Evolutionary conservation across 2,329 filamentous ascomycete species (phyloP).

Genomic region (Alternaria tenuissima): DNA sequence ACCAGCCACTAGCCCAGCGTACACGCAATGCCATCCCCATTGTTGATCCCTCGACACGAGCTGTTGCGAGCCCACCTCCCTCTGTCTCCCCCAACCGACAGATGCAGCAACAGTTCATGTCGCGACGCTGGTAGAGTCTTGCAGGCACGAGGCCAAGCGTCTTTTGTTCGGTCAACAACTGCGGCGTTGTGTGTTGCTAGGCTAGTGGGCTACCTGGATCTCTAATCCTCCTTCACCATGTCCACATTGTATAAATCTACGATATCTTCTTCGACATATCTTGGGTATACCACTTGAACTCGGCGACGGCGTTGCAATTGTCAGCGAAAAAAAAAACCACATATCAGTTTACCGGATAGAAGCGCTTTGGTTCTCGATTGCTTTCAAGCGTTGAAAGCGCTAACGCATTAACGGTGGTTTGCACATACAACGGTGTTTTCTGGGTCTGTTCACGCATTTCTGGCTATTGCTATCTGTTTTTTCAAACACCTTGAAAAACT

Average conservation of each 20-base stretch:
- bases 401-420: conserved; percentile 53
- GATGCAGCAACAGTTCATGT: conserved; percentile 62
- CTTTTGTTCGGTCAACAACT: conserved; percentile 39
- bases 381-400: conserved; percentile 3
- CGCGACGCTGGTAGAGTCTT: conserved; percentile 58
- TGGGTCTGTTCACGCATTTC: conserved; percentile 42
- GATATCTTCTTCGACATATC: conserved; percentile 53
- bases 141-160: conserved; percentile 44
- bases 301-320: conserved; percentile 53
- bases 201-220: conserved; percentile 52
- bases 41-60: conserved; percentile 92
- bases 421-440: conserved; percentile 49
- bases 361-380: conserved; percentile 46
- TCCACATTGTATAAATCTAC: conserved; percentile 54
- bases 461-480: conserved; percentile 42
- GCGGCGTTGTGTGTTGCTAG: conserved; percentile 51
- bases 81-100: conserved; percentile 71
- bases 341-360: conserved; percentile 46
- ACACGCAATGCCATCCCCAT: conserved; percentile 96
- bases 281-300: conserved; percentile 51
- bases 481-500: conserved; percentile 46
- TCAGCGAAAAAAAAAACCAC: conserved; percentile 43
- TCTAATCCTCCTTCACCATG: conserved; percentile 48
- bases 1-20: conserved; percentile 89
- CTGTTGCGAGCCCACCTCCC: conserved; percentile 87